Evolutionary conservation across 2,329 filamentous ascomycete genomes (phyloP).

Genomic region (Lachnellula subtilissima): DNA sequence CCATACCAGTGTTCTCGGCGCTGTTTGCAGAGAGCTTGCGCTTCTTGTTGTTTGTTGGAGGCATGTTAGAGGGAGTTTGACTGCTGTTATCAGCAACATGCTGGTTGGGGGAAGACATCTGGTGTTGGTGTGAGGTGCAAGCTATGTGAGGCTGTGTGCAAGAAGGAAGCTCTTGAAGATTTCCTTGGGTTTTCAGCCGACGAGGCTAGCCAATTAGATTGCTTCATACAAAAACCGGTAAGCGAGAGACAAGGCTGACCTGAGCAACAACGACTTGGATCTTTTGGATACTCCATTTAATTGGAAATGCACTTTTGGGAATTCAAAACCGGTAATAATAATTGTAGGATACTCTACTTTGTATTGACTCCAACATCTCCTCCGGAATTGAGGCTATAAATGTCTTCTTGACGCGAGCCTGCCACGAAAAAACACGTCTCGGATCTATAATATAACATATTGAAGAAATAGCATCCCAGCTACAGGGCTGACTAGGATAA

Average conservation of each 20-base stretch:
- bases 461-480: no score
- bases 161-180: background rate
- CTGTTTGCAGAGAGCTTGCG: constrained; percentile 26
- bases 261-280: background rate
- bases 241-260: background rate
- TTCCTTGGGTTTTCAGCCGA: background rate
- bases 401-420: background rate
- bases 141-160: background rate
- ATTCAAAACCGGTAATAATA: no score
- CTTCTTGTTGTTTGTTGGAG: constrained; percentile 15
- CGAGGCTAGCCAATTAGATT: background rate
- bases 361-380: no score
- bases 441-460: background rate
- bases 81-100: background rate
- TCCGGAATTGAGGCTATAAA: background rate
- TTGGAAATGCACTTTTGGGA: background rate
- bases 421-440: background rate
- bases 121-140: background rate
- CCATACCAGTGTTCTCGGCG: constrained; percentile 16
- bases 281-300: no score
- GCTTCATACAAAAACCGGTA: background rate
- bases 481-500: no score
- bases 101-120: background rate
- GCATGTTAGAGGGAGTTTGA: background rate
- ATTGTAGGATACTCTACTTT: no score